Percentiles rank a stretch among this genome's conserved stretches.
These are phyloP conservation scores for Pythium brassicae DNA, from an alignment of 352 stramenopile genomes.

Conservation along the genomic window DNA sequence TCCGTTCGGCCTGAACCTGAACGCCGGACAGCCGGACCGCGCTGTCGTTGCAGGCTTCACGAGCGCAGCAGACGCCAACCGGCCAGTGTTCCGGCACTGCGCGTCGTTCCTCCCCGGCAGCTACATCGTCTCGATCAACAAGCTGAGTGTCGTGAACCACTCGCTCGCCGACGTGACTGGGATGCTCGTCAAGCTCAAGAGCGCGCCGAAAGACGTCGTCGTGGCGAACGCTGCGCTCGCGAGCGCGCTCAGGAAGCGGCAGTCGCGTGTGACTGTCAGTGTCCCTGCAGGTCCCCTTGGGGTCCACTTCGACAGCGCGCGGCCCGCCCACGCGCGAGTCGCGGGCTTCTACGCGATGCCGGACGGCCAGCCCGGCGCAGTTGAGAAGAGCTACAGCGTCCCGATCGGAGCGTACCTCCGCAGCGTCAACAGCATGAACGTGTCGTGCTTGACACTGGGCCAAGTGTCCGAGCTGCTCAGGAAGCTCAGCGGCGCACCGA, in stretches of 20 bases:
- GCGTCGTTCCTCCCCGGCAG: conserved; percentile 36
- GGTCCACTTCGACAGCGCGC: conserved; percentile 39
- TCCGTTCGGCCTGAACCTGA: conserved; percentile 47
- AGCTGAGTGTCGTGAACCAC: conserved; percentile 44
- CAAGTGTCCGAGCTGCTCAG: conserved; percentile 37
- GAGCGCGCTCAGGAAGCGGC: conserved; percentile 17
- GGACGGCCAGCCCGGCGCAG: conserved; percentile 20
- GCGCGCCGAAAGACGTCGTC: conserved; percentile 32
- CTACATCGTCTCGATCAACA: conserved; percentile 65
- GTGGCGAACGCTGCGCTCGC: conserved; percentile 35
- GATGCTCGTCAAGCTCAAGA: conserved; percentile 41
- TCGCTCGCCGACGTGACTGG: conserved; percentile 32
- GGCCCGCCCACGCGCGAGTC: conserved; percentile 21
- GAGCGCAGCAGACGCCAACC: conserved; percentile 26
- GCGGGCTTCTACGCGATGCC: conserved; percentile 35
- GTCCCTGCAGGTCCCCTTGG: conserved; percentile 39
- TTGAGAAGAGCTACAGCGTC: conserved; percentile 33
- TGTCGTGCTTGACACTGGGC: conserved; percentile 39
- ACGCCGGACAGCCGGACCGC: conserved; percentile 22
- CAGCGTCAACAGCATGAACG: conserved; percentile 47
- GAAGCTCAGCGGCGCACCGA: conserved; percentile 36
- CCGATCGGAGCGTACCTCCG: conserved; percentile 31
- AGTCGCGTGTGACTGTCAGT: conserved; percentile 7
- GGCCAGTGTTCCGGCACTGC: conserved; percentile 30
- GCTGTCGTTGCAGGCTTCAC: conserved; percentile 45